Evolutionary conservation across 345 rosid species (phyloP).

Genomic region (Salix dunnii): DNA sequence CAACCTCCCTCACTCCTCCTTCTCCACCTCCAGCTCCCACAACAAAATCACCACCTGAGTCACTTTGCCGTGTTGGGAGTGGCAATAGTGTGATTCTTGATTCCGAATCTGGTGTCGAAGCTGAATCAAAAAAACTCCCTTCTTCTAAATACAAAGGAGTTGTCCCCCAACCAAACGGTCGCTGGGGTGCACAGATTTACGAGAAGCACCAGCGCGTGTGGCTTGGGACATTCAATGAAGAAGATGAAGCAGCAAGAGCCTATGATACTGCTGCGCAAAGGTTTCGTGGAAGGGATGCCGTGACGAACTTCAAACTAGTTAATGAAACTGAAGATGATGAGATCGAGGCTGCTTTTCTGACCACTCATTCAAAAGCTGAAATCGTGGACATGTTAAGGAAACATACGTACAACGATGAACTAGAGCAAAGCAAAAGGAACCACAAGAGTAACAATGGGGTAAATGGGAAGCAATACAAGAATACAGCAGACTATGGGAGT

Average conservation of each 20-base stretch:
- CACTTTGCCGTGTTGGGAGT: constrained; percentile 55
- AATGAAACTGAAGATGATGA: constrained; percentile 30
- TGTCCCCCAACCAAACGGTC: constrained; percentile 94
- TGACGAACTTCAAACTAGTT: constrained; percentile 56
- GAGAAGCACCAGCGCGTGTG: constrained; percentile 93
- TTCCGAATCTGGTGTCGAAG: constrained; percentile 54
- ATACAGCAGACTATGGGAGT: background rate
- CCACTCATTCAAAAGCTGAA: constrained; percentile 73
- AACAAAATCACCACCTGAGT: constrained; percentile 30
- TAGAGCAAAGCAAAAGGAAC: constrained; percentile 62
- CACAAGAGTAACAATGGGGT: background rate
- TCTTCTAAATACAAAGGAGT: constrained; percentile 91
- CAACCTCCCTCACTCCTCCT: constrained; percentile 19
- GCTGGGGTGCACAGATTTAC: constrained; percentile 97
- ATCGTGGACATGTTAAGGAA: constrained; percentile 88
- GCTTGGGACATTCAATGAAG: constrained; percentile 85
- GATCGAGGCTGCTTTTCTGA: constrained; percentile 48
- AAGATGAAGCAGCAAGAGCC: constrained; percentile 77
- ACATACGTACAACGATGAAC: constrained; percentile 73
- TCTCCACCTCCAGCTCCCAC: constrained; percentile 11
- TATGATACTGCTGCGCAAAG: constrained; percentile 79
- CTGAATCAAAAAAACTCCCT: constrained; percentile 78
- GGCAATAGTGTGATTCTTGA: constrained; percentile 57
- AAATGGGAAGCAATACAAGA: background rate
- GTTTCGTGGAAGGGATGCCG: constrained; percentile 87